A percentile compares a stretch with the other conserved stretches of the same genome.
These are phyloP conservation scores for Alloteropsis semialata DNA, from an alignment of 176 grass and related monocot species.

Conservation along the genomic window DNA sequence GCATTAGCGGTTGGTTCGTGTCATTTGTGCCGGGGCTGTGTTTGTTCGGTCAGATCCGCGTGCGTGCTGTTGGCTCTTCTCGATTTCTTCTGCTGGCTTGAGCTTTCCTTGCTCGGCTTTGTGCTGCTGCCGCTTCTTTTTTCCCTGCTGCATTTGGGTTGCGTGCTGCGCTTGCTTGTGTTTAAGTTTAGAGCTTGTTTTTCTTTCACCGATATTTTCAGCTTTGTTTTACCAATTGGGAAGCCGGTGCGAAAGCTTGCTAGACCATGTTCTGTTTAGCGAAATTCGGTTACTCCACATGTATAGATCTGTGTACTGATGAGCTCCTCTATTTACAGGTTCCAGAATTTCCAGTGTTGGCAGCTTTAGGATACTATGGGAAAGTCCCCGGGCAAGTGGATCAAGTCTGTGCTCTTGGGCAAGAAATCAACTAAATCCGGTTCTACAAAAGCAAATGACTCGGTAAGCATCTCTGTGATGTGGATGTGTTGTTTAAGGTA, in stretches of 20 bases:
- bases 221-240: background rate
- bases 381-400: slow-evolving; percentile 90
- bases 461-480: slow-evolving; percentile 26
- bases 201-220: background rate
- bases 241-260: background rate
- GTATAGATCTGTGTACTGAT: slow-evolving; percentile 24
- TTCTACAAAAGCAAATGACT: slow-evolving; percentile 45
- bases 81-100: background rate
- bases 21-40: background rate
- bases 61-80: background rate
- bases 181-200: background rate
- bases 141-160: background rate
- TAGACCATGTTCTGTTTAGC: background rate
- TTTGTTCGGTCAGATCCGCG: slow-evolving; percentile 28
- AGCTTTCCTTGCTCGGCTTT: background rate
- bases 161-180: too few species aligned
- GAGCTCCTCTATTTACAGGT: background rate
- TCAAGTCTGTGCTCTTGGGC: slow-evolving; percentile 80
- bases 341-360: background rate
- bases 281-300: background rate
- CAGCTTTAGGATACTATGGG: slow-evolving; percentile 46
- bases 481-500: background rate
- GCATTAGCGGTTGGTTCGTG: background rate
- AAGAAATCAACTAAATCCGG: slow-evolving; percentile 74
- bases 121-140: background rate